phyloP scores from a whole-genome alignment of 768 basidiomycete species.

The Xanthoconium purpureum region DNA sequence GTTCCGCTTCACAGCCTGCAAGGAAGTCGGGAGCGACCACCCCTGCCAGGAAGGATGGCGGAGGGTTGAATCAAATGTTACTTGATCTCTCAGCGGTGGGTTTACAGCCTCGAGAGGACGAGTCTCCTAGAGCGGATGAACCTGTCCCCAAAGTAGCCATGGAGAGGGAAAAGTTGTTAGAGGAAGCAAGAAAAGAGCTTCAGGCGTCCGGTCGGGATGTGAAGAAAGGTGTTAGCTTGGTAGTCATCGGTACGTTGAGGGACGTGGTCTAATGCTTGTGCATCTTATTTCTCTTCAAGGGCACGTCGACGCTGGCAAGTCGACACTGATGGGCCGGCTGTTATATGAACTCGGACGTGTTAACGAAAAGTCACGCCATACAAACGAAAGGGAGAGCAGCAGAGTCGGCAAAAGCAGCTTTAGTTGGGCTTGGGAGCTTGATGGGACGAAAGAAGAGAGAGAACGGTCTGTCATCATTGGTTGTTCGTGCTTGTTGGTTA shows the following conservation, averaged over 20 bases:
- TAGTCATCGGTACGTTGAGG: conserved; percentile 76
- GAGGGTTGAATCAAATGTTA: conserved; percentile 50
- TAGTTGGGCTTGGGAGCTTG: conserved; percentile 97
- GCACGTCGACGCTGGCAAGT: conserved; percentile 98
- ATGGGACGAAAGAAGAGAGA: conserved; percentile 89
- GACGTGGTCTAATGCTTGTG: not conserved
- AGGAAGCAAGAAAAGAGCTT: conserved; percentile 64
- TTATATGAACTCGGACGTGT: conserved; percentile 88
- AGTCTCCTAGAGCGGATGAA: conserved; percentile 36
- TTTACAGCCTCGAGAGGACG: conserved; percentile 48
- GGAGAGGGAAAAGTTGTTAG: conserved; percentile 77
- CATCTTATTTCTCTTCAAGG: conserved; percentile 46
- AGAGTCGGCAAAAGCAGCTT: conserved; percentile 94
- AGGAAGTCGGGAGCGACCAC: conserved; percentile 43
- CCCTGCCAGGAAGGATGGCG: conserved; percentile 34
- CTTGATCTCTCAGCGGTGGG: conserved; percentile 77
- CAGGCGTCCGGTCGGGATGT: conserved; percentile 45
- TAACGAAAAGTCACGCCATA: conserved; percentile 77
- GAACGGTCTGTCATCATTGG: conserved; percentile 59
- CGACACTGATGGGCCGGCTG: conserved; percentile 93
- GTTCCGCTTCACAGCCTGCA: conserved; percentile 27
- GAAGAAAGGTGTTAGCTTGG: conserved; percentile 77
- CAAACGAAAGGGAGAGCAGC: conserved; percentile 86
- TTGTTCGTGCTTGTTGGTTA: conserved; percentile 3
- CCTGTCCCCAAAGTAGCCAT: conserved; percentile 63